phyloP scores from a whole-genome alignment of 441 rosid genomes.

The Bocquillonia castaneifolia region DNA sequence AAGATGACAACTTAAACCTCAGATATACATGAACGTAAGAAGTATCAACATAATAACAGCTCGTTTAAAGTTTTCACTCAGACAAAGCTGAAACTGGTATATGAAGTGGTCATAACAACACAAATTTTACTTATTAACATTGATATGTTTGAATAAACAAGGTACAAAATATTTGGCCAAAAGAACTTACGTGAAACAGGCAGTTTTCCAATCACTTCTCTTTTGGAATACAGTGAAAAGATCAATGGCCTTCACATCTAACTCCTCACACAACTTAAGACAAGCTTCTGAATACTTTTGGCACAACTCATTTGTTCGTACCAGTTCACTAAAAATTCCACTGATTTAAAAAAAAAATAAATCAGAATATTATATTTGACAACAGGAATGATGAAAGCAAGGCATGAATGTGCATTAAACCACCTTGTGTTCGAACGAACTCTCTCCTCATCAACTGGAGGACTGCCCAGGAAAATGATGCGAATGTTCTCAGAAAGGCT shows the following conservation, averaged over 20 bases:
- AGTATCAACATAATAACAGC: background rate
- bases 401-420: slow-evolving; percentile 6
- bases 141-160: background rate
- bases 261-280: slow-evolving; percentile 61
- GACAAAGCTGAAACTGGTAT: background rate
- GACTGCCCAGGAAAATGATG: slow-evolving; percentile 63
- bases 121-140: background rate
- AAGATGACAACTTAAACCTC: background rate
- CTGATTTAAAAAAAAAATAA: slow-evolving; percentile 29
- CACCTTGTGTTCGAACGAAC: slow-evolving; percentile 51
- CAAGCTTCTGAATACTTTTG: slow-evolving; percentile 72
- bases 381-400: slow-evolving; percentile 13
- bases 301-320: slow-evolving; percentile 80
- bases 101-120: background rate
- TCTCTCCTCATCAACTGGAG: slow-evolving; percentile 77
- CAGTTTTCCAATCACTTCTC: slow-evolving; percentile 53
- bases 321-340: slow-evolving; percentile 51
- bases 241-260: slow-evolving; percentile 63
- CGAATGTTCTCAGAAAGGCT: slow-evolving; percentile 65
- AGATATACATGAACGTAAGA: background rate
- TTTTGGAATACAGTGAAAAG: slow-evolving; percentile 66
- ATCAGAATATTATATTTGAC: slow-evolving; percentile 7
- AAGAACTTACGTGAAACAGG: slow-evolving; percentile 64
- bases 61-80: background rate
- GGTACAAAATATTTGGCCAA: background rate